phyloP scores from a whole-genome alignment of 2,329 filamentous ascomycete species.

The Rhinocladiella mackenziei region DNA sequence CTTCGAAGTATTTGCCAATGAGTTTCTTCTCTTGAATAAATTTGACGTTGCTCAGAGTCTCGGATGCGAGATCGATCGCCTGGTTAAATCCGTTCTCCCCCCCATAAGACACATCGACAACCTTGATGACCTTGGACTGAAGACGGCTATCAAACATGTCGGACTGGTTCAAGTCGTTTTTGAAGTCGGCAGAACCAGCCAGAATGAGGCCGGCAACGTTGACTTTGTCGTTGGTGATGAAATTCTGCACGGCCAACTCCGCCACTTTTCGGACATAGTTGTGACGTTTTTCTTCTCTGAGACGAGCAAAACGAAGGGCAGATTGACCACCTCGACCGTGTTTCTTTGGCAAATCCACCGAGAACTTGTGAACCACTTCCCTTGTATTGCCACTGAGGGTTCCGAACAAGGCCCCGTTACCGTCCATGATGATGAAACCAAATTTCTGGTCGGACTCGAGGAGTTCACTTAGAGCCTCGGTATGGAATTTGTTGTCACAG shows the following conservation, averaged over 20 bases:
- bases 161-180: conserved; percentile 96
- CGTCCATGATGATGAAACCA: conserved; percentile 99
- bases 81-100: conserved; percentile 99
- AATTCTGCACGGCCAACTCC: conserved; percentile 96
- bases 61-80: conserved; percentile 89
- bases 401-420: conserved; percentile 95
- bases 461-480: conserved; percentile 91
- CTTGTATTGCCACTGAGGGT: conserved; percentile 96
- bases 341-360: conserved; percentile 98
- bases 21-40: conserved; percentile 99
- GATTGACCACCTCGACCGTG: conserved; percentile 99
- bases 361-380: conserved; percentile 96
- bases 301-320: conserved; percentile 97
- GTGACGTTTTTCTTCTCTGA: conserved; percentile 98
- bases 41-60: conserved; percentile 98
- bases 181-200: conserved; percentile 97
- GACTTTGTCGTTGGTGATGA: conserved; percentile 96
- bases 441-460: conserved; percentile 99
- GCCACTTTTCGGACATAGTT: conserved; percentile 99
- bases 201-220: conserved; percentile 95
- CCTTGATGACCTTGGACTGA: conserved; percentile 94
- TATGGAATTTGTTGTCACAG: conserved; percentile 99
- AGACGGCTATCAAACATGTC: conserved; percentile 95
- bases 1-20: conserved; percentile 97
- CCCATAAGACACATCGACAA: conserved; percentile 97